Conservation (phyloP, 108 stramenopile species). For the Schizochytrium sp. region DNA sequence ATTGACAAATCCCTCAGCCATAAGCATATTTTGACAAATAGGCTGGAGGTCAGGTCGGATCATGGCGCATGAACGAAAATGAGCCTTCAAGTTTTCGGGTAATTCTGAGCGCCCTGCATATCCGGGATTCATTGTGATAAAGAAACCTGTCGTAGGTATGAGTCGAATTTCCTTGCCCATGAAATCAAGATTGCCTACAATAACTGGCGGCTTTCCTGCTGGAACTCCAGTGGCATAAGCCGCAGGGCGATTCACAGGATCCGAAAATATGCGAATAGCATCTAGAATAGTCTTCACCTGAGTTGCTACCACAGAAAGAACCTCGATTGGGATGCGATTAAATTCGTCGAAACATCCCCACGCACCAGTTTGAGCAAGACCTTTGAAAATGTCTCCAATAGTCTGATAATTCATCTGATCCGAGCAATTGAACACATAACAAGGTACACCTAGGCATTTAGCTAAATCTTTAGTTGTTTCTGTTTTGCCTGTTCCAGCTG, state of each 20-base stretch:
- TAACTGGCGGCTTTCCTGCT: slow-evolving; percentile 74
- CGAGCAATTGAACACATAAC: slow-evolving; percentile 80
- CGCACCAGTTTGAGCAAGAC: slow-evolving; percentile 70
- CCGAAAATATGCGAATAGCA: slow-evolving; percentile 67
- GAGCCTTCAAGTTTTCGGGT: slow-evolving; percentile 72
- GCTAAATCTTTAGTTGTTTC: slow-evolving; percentile 76
- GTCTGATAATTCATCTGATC: slow-evolving; percentile 81
- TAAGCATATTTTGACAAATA: slow-evolving; percentile 78
- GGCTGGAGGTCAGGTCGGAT: slow-evolving; percentile 72
- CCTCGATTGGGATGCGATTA: slow-evolving; percentile 70
- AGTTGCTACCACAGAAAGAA: slow-evolving; percentile 76
- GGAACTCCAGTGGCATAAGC: slow-evolving; percentile 70
- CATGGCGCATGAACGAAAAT: slow-evolving; percentile 74
- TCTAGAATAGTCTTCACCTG: slow-evolving; percentile 77
- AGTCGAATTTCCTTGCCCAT: slow-evolving; percentile 64
- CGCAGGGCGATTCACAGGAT: slow-evolving; percentile 67
- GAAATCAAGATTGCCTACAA: slow-evolving; percentile 73
- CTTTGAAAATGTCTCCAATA: slow-evolving; percentile 77
- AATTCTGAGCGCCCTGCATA: slow-evolving; percentile 74
- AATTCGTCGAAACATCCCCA: slow-evolving; percentile 76
- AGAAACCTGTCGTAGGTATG: slow-evolving; percentile 70
- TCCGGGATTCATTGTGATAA: slow-evolving; percentile 78
- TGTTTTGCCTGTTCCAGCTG: slow-evolving; percentile 74
- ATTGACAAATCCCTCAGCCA: slow-evolving; percentile 79
- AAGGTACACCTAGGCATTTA: slow-evolving; percentile 72